Base-by-base conservation (phyloP, 495 filamentous ascomycete genomes). In the Astrothelium macrocarpum region DNA sequence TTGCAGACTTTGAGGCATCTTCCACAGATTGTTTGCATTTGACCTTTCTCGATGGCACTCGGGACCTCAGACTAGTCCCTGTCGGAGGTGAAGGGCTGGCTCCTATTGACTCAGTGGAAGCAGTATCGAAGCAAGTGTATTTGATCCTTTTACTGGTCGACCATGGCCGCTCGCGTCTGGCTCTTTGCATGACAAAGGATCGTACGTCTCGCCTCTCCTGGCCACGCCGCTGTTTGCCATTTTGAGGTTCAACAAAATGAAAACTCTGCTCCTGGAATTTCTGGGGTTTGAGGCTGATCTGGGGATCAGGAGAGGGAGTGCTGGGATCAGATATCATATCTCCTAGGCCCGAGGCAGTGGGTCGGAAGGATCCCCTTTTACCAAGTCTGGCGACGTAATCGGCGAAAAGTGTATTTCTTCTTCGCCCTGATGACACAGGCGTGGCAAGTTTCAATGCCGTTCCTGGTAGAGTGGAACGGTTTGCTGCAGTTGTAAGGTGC, bases 151-250 rank as follows among this genome's bases (percentile, higher is more conserved):
- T 71, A 64, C 70, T 71, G 53, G 70, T 71, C 11, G 70, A 71
- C 70, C 70, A 71, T 59, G 70, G 70, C 23, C 64, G 60, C 53
- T 71, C 67, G 42, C 70, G 64, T 43, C 70, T 53, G 36, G 70
- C 70, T 43, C 65, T 67, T 62, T 71, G 70, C 70, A 71, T 71
- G 1, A 71, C 70, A 66, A 71, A 71, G 46, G 70, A 71, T 7
- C 70, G 67, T 66, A 66, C 67, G 63, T 67, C 69, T 26, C 67
- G 70, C 23, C 70, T 67, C 23, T 66, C 67, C 62, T 71, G 67
- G 64, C 70, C 62, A 1, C 66, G 66, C 29, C 65, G 66, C 56
- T 71, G 69, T n/a, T 63, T 66, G 31, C 66, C 62, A 60, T 71
- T 70, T 28, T 67, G 67, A 9, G 70, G 63, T 43, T 71, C 67